Evolutionary conservation across 75 land plant species (phyloP).

Genomic region (Cupressus sempervirens): DNA sequence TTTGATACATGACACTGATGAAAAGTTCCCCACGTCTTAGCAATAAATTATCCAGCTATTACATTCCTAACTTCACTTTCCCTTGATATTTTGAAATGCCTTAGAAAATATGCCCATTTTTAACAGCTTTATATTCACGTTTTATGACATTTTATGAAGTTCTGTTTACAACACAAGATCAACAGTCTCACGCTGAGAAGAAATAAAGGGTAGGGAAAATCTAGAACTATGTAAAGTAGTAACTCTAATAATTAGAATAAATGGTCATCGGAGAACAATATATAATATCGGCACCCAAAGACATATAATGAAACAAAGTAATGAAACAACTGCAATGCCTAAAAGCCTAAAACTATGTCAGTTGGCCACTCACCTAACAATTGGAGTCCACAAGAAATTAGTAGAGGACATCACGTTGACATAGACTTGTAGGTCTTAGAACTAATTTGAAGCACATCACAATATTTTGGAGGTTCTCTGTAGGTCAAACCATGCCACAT

Average conservation of each 20-base stretch:
- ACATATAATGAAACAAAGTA: not conserved
- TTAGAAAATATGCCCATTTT: too few relatives aligned
- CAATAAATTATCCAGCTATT: too few relatives aligned
- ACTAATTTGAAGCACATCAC: too few relatives aligned
- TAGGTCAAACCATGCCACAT: constrained; percentile 58
- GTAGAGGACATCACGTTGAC: not conserved
- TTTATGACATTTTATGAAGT: too few relatives aligned
- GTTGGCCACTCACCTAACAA: not conserved
- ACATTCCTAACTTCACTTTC: too few relatives aligned
- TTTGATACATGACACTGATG: too few relatives aligned
- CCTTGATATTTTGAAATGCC: too few relatives aligned
- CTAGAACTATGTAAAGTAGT: not conserved
- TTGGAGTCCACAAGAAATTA: not conserved
- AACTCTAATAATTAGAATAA: not conserved
- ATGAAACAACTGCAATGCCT: not conserved
- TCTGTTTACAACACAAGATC: not conserved
- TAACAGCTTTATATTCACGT: too few relatives aligned
- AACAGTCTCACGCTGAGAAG: not conserved
- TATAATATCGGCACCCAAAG: not conserved
- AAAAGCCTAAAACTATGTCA: not conserved
- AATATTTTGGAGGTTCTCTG: constrained; percentile 45
- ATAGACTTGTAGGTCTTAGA: not conserved
- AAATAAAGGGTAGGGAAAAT: not conserved
- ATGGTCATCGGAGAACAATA: not conserved
- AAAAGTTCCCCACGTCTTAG: too few relatives aligned